These are phyloP conservation scores for Lachancea lanzarotensis DNA, from an alignment of 805 yeast genomes.

Conservation along the genomic window DNA sequence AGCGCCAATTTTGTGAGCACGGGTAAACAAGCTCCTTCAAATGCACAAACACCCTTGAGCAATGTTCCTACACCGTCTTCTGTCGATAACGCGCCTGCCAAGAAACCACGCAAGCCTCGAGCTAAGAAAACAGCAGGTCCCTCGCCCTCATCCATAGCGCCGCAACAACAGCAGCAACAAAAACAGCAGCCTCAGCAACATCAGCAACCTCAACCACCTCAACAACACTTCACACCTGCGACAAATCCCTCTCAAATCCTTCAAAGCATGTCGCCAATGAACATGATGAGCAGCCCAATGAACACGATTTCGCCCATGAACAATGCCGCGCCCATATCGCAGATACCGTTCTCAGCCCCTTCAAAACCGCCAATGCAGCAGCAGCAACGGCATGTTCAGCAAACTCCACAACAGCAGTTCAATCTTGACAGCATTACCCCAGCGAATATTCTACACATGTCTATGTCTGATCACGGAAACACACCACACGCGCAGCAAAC, in stretches of 20 bases:
- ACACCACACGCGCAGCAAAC: conserved; percentile 8
- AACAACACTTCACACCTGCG: conserved; percentile 6
- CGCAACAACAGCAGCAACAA: conserved; percentile 1
- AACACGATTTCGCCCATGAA: conserved; percentile 19
- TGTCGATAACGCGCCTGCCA: conserved; percentile 13
- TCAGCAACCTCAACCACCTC: conserved; percentile 1
- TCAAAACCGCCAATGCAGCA: not conserved
- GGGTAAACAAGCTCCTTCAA: conserved; percentile 45
- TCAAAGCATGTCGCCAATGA: conserved; percentile 19
- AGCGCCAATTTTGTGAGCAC: conserved; percentile 28
- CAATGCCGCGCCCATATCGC: conserved; percentile 3
- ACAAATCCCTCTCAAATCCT: conserved; percentile 15
- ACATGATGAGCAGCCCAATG: conserved; percentile 21
- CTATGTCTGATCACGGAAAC: conserved; percentile 8
- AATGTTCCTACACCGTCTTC: conserved; percentile 15
- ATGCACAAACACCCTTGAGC: conserved; percentile 16
- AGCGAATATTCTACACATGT: conserved; percentile 11
- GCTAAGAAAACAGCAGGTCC: conserved; percentile 14
- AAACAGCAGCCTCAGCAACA: not conserved
- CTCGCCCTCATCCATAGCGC: conserved; percentile 2
- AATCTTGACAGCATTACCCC: conserved; percentile 9
- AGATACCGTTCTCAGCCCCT: not conserved
- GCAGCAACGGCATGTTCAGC: conserved; percentile 5
- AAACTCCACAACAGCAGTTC: conserved; percentile 4
- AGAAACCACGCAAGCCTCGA: conserved; percentile 28